Evolutionary conservation across 768 basidiomycete genomes (phyloP).

Genomic region (Coprinopsis cinerea): DNA sequence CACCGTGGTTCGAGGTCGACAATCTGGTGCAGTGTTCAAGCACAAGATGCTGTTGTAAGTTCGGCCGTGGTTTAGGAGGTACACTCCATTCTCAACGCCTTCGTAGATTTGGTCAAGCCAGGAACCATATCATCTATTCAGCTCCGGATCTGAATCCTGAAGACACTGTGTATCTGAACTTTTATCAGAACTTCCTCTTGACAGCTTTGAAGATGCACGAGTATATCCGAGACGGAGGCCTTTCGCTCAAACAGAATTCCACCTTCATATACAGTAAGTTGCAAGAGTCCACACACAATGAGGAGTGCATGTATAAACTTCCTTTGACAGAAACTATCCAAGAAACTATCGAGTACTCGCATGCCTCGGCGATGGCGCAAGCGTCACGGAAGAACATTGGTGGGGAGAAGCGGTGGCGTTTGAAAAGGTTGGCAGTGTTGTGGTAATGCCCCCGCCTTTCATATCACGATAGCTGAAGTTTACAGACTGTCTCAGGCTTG

Average conservation of each 20-base stretch:
- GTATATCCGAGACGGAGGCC: constrained; percentile 64
- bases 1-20: constrained; percentile 61
- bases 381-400: constrained; percentile 30
- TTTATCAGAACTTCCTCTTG: constrained; percentile 82
- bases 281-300: background rate
- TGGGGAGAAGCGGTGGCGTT: constrained; percentile 26
- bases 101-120: constrained; percentile 61
- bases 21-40: constrained; percentile 58
- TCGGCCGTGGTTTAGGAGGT: background rate
- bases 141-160: constrained; percentile 66
- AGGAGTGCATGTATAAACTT: background rate
- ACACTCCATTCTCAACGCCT: background rate
- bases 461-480: constrained; percentile 7
- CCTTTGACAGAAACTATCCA: constrained; percentile 49
- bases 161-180: constrained; percentile 64
- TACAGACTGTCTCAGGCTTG: constrained; percentile 50
- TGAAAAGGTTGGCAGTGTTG: constrained; percentile 45
- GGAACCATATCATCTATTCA: constrained; percentile 74
- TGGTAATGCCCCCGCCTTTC: constrained; percentile 43
- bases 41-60: constrained; percentile 70
- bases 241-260: constrained; percentile 34
- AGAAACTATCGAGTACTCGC: constrained; percentile 54
- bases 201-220: constrained; percentile 82
- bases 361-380: constrained; percentile 45
- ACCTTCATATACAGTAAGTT: constrained; percentile 51